These are phyloP conservation scores for Aspergillus campestris DNA, from an alignment of 495 filamentous ascomycete genomes.

Conservation along the genomic window DNA sequence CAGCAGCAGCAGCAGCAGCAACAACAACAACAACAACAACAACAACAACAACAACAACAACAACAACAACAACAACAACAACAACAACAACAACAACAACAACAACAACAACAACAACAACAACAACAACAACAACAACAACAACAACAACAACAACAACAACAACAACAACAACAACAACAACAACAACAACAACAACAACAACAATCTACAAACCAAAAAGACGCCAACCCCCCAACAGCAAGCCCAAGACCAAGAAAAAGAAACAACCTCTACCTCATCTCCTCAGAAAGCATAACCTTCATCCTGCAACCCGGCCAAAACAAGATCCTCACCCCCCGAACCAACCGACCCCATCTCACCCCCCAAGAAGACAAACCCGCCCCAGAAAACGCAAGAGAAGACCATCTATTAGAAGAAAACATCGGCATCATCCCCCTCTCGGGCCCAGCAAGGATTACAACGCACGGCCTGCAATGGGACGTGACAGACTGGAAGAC, in stretches of 20 bases:
- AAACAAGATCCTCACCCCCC: constrained; percentile 60
- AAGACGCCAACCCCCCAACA: background rate
- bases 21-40: constrained; percentile 6
- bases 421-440: constrained; percentile 83
- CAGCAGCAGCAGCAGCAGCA: too few species aligned
- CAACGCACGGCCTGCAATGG: constrained; percentile 78
- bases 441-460: constrained; percentile 61
- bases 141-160: background rate
- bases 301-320: constrained; percentile 63
- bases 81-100: background rate
- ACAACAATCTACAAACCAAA: constrained; percentile 7
- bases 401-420: constrained; percentile 39
- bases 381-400: constrained; percentile 9
- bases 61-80: background rate
- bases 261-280: constrained; percentile 49
- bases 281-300: constrained; percentile 70
- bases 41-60: background rate
- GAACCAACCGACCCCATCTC: constrained; percentile 19
- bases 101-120: constrained; percentile 4
- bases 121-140: constrained; percentile 3
- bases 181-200: background rate
- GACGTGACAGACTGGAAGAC: constrained; percentile 76
- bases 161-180: constrained; percentile 5
- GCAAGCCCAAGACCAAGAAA: background rate
- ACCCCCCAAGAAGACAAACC: constrained; percentile 8